Base-by-base conservation (phyloP, 345 rosid species). In the Eucalyptus cloeziana region DNA sequence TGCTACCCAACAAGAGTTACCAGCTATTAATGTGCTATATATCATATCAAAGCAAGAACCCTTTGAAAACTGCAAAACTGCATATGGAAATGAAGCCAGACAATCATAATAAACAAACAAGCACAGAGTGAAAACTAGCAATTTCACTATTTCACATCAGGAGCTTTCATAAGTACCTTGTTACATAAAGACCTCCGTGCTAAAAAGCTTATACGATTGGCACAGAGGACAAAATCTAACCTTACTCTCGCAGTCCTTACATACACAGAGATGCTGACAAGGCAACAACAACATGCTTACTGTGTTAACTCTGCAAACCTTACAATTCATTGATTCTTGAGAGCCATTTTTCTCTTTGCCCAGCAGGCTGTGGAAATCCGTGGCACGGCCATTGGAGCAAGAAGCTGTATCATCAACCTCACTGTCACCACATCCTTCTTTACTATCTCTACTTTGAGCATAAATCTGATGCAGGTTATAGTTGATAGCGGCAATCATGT, bases 351-450 rank as follows among this genome's bases (percentile, higher is more conserved):
- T 91, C 88, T 92, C 95, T 87, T 93, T 94, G 90, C 91, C 91
- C 44, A 93, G 95, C 86, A 91, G 88, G 85, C 47, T 19, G 62
- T 94, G 96, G 88, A 94, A 93, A 89, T 94, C 94, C n/a, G 91
- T 92, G 76, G 91, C 91, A 85, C 92, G 91, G 5, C 96, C 97
- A 80, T 95, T 93, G 93, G 93, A 96, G 92, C 98, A 97, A 15
- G 98, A 96, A 88, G 98, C 98, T 19, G 98, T 94, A 87, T 96
- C 98, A 85, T 96, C 96, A 49, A 96, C 96, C 94, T 96, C 98
- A 56, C 99, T 97, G 88, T 96, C 98, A 87, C 99, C 99, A 37
- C 98, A 95, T 56, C 97, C 99, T 92, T 97, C 98, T 87, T 94
- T 95, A 86, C 95, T 94, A 22, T 95, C 96, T 92, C 94, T 93